Conservation (phyloP, 2,329 filamentous ascomycete species). For the Aspergillus unguis region DNA sequence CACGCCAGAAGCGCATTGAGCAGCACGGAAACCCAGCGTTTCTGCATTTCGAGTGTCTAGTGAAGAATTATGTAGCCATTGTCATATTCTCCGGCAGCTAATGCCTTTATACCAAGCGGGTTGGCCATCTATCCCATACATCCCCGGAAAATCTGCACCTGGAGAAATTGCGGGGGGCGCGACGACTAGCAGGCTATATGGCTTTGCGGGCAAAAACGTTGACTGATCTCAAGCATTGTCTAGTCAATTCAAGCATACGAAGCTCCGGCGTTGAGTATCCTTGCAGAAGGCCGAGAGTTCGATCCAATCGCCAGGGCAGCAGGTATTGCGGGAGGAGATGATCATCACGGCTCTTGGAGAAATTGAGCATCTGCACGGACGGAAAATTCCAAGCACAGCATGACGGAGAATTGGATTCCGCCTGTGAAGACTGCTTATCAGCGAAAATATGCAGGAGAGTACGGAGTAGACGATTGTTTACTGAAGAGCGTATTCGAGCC, state of each 20-base stretch:
- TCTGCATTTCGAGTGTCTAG: no score
- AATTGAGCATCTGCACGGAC: slow-evolving; percentile 9
- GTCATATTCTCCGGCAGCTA: neutral
- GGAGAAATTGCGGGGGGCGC: slow-evolving; percentile 16
- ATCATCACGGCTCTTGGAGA: slow-evolving; percentile 3
- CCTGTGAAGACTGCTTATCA: slow-evolving; percentile 12
- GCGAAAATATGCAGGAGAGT: neutral
- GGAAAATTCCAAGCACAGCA: slow-evolving; percentile 20
- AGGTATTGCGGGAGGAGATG: neutral
- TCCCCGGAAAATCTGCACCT: slow-evolving; percentile 11
- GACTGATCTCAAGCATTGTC: slow-evolving; percentile 3
- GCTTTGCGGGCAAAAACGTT: neutral
- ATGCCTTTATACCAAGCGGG: neutral
- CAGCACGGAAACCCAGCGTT: slow-evolving; percentile 9
- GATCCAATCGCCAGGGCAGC: slow-evolving; percentile 4
- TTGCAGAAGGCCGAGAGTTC: neutral
- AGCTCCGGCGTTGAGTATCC: neutral
- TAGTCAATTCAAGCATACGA: slow-evolving; percentile 10
- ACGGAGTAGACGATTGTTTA: neutral
- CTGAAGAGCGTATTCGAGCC: neutral
- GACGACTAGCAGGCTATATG: neutral
- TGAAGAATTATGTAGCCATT: slow-evolving; percentile 7
- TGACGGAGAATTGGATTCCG: slow-evolving; percentile 22
- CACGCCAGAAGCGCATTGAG: slow-evolving; percentile 9
- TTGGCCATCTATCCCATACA: slow-evolving; percentile 4